Conservation (phyloP, 129 eudicot species). For the Flaveria bidentis region DNA sequence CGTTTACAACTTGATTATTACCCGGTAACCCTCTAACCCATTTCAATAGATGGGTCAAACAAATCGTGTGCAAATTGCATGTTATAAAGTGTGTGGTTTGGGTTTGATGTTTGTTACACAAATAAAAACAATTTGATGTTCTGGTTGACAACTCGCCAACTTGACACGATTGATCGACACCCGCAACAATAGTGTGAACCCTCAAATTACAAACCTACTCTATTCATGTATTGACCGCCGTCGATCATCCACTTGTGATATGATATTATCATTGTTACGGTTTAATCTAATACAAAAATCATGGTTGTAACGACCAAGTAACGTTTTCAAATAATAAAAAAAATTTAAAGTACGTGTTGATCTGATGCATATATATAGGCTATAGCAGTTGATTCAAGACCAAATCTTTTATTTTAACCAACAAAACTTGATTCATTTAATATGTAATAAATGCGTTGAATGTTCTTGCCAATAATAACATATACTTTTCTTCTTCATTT, state of each 20-base stretch:
- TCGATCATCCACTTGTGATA: background rate
- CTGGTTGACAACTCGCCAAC: too few relatives aligned
- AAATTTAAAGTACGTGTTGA: background rate
- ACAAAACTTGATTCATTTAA: background rate
- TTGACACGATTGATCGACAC: too few relatives aligned
- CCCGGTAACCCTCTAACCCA: too few relatives aligned
- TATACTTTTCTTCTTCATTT: conserved; percentile 29
- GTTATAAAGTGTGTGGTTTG: too few relatives aligned
- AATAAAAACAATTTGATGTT: too few relatives aligned
- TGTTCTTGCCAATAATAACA: conserved; percentile 13
- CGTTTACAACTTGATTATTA: too few relatives aligned
- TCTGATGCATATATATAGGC: background rate
- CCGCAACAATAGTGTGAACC: background rate
- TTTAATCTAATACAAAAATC: background rate
- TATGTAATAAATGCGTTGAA: conserved; percentile 12
- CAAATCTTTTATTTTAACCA: background rate
- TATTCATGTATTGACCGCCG: background rate
- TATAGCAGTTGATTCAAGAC: background rate
- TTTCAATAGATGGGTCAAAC: too few relatives aligned
- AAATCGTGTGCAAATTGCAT: too few relatives aligned
- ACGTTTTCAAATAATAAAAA: background rate
- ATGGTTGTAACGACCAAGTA: background rate
- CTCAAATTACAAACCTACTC: background rate
- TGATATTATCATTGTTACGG: background rate
- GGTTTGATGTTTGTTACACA: too few relatives aligned